Base-by-base conservation (phyloP, 1,284 basidiomycete genomes). In the Cryptococcus sp. region DNA sequence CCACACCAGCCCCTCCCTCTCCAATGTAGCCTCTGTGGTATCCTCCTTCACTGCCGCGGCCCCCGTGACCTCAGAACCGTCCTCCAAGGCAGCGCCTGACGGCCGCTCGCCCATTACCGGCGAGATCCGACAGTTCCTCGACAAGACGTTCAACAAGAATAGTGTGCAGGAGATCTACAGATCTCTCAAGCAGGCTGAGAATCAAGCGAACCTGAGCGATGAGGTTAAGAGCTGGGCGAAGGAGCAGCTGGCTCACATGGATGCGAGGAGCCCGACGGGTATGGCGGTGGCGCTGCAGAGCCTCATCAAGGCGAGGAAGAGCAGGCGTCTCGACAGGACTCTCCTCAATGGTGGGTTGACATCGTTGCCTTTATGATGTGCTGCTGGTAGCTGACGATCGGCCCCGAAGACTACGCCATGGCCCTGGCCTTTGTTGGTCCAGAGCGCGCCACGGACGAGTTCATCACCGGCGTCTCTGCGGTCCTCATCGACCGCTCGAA, bases 191-290 rank as follows among this genome's bases (percentile, higher is more conserved):
- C 68, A 76, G 16, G 77, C 76, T 8, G 71, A 65, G 35, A 51
- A 44, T 12, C 62, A 69, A 36, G 45, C 77, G 77, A 57, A 61
- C 56, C 72, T 79, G 36, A 73, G 82, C 47, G 76, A 80, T 48
- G 77, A 76, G 20, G 81, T 89, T 54, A 80, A 80, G 55, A 73
- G 79, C 51, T 97, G 92, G 91, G 93, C 93, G 6, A 75, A 78
- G 58, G 73, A 81, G 51, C 91, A 91, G 15, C 75, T 88, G 59
- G 78, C 80, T 18, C 78, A 80, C 24, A 78, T 98, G 62, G 79
- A 84, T 46, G 67, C 82, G 62, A 84, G 91, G 52, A 92, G 90
- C 72, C 93, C 93, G 4, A 95, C 92, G 2, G 93, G 91, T 67
- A 81, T 96, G 68, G 90, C 88, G 70, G 87, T 97, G 28, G 84